Conservation (phyloP, 441 rosid genomes). For the Jatropha multifida region DNA sequence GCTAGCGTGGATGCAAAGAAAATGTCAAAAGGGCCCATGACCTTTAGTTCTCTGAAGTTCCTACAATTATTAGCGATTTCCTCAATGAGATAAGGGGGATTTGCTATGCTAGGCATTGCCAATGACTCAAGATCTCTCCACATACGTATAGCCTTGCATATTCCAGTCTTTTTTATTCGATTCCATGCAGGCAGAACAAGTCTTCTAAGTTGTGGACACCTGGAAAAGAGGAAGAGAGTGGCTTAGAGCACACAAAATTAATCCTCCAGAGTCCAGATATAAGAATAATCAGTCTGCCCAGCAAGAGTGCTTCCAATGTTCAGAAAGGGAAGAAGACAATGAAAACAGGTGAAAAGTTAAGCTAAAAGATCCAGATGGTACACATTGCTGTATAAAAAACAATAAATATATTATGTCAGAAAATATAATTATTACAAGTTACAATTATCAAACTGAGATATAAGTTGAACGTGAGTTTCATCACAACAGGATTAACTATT, state of each 20-base stretch:
- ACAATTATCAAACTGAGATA: background rate
- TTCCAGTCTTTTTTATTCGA: slow-evolving; percentile 68
- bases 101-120: slow-evolving; percentile 86
- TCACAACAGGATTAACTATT: background rate
- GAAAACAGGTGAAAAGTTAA: background rate
- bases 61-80: slow-evolving; percentile 74
- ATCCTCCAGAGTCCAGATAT: background rate
- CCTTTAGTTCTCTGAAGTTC: slow-evolving; percentile 62
- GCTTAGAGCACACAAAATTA: background rate
- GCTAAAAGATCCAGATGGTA: background rate
- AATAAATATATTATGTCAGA: background rate
- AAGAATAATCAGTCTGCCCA: background rate
- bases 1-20: slow-evolving; percentile 52
- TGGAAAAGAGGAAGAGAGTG: slow-evolving; percentile 25
- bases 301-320: slow-evolving; percentile 2
- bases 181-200: slow-evolving; percentile 89
- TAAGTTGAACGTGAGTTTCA: background rate
- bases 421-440: background rate
- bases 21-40: slow-evolving; percentile 80
- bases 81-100: slow-evolving; percentile 62
- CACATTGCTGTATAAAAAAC: background rate
- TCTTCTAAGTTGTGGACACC: slow-evolving; percentile 62
- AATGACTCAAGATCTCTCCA: slow-evolving; percentile 85
- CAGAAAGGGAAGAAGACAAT: background rate
- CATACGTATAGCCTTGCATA: slow-evolving; percentile 63